A percentile compares a stretch with the other conserved stretches of the same genome.
Conservation (phyloP, 352 stramenopile genomes). For the Phytophthora sansomeana region DNA sequence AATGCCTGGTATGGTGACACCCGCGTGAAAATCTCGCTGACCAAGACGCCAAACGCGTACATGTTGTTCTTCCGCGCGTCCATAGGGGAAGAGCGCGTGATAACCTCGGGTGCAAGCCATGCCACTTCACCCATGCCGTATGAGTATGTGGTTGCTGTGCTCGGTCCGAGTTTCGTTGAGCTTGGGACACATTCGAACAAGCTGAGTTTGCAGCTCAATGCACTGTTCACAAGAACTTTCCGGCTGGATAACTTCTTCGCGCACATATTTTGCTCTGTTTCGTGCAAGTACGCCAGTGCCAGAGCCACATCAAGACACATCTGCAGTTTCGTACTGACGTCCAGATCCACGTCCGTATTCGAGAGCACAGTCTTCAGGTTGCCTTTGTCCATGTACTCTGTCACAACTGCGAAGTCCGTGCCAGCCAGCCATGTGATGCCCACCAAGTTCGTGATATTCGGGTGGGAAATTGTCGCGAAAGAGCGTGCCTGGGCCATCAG, state of each 20-base stretch:
- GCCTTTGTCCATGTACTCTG: constrained; percentile 81
- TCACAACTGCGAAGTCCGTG: constrained; percentile 80
- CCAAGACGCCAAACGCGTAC: constrained; percentile 71
- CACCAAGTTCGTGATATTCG: constrained; percentile 71
- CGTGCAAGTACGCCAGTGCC: constrained; percentile 72
- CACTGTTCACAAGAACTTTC: constrained; percentile 66
- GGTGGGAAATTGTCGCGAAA: constrained; percentile 61
- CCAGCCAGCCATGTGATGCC: constrained; percentile 77
- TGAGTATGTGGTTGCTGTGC: constrained; percentile 16
- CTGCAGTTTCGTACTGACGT: constrained; percentile 59
- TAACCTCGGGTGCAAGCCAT: constrained; percentile 64
- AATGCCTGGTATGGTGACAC: constrained; percentile 55
- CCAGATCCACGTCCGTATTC: constrained; percentile 62
- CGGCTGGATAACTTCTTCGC: constrained; percentile 58
- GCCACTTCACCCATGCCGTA: constrained; percentile 63
- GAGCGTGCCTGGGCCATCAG: constrained; percentile 63
- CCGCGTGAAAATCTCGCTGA: constrained; percentile 69
- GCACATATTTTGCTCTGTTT: constrained; percentile 52
- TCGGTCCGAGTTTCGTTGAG: constrained; percentile 39
- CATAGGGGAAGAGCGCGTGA: constrained; percentile 54
- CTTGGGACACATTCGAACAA: constrained; percentile 63
- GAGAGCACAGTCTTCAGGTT: constrained; percentile 67
- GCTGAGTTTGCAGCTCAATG: constrained; percentile 64
- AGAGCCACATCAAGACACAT: constrained; percentile 77
- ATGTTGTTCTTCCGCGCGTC: constrained; percentile 63